Conservation (phyloP, 2,329 filamentous ascomycete species). For the Salinomyces thailandicus region DNA sequence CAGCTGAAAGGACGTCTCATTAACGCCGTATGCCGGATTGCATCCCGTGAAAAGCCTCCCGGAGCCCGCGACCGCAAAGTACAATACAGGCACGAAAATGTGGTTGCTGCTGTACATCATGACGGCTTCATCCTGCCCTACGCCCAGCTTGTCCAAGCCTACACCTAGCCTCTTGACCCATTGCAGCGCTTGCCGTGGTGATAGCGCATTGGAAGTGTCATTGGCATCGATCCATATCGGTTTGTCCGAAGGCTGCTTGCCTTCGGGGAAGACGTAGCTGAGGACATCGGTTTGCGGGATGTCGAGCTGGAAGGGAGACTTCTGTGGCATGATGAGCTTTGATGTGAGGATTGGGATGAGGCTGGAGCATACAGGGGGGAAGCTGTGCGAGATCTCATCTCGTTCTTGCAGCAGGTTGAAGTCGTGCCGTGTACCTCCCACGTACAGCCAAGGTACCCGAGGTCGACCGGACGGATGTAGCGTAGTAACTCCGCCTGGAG, state of each 20-base stretch:
- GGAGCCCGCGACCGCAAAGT: slow-evolving; percentile 41
- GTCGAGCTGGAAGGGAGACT: slow-evolving; percentile 38
- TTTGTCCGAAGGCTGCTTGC: slow-evolving; percentile 28
- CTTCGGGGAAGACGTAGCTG: slow-evolving; percentile 24
- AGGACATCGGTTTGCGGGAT: slow-evolving; percentile 37
- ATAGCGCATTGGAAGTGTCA: slow-evolving; percentile 34
- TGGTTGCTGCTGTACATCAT: slow-evolving; percentile 46
- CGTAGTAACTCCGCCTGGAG: too few relatives aligned
- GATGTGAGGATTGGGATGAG: neutral
- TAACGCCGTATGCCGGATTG: slow-evolving; percentile 38
- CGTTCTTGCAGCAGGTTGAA: too few relatives aligned
- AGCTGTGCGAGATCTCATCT: too few relatives aligned
- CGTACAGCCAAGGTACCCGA: too few relatives aligned
- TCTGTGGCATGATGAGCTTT: slow-evolving; percentile 31
- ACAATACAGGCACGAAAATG: slow-evolving; percentile 44
- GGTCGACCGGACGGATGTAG: too few relatives aligned
- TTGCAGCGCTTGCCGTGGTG: slow-evolving; percentile 36
- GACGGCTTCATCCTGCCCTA: slow-evolving; percentile 40
- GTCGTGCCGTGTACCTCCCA: too few relatives aligned
- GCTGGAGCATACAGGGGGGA: neutral
- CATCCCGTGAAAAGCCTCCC: slow-evolving; percentile 45
- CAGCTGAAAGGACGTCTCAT: slow-evolving; percentile 44
- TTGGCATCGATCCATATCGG: slow-evolving; percentile 46
- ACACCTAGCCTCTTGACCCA: slow-evolving; percentile 42
- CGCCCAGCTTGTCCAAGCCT: slow-evolving; percentile 36